Evolutionary conservation across 345 rosid genomes (phyloP).

Genomic region (Eucalyptus coolabah): DNA sequence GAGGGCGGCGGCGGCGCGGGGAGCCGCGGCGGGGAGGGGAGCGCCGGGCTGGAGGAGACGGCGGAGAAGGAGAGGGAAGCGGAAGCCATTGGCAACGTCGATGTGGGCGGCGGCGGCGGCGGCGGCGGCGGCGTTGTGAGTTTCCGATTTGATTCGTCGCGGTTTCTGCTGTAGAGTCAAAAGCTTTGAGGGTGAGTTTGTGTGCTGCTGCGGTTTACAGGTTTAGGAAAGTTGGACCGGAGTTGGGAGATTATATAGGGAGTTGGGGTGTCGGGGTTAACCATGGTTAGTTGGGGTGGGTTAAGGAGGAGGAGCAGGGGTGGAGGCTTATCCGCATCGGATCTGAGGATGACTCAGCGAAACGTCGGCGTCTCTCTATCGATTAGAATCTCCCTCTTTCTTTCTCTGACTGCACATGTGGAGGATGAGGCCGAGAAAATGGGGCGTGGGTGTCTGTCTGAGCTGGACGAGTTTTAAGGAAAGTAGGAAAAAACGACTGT

Average conservation of each 20-base stretch:
- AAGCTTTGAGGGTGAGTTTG: neutral
- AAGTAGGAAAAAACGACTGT: neutral
- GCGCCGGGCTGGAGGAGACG: neutral
- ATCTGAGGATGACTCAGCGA: neutral
- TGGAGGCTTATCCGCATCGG: neutral
- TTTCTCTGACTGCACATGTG: neutral
- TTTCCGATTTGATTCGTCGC: neutral
- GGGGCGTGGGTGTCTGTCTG: neutral
- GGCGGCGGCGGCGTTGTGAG: neutral
- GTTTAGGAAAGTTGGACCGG: neutral
- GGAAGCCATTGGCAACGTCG: slow-evolving; percentile 1
- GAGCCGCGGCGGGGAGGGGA: neutral
- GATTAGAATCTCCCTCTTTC: neutral
- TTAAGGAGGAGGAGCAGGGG: neutral
- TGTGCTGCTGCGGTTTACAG: neutral
- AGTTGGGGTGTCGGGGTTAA: neutral
- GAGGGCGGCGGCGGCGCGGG: neutral
- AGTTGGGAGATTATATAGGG: neutral
- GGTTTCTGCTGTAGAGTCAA: neutral
- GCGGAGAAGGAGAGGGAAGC: slow-evolving; percentile 3
- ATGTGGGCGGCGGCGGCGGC: neutral
- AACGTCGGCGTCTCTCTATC: neutral
- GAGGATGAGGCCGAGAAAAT: neutral
- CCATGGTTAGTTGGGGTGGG: neutral
- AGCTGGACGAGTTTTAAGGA: neutral